Evolutionary conservation across 2,329 filamentous ascomycete species (phyloP).

Genomic region (Colletotrichum sp.): DNA sequence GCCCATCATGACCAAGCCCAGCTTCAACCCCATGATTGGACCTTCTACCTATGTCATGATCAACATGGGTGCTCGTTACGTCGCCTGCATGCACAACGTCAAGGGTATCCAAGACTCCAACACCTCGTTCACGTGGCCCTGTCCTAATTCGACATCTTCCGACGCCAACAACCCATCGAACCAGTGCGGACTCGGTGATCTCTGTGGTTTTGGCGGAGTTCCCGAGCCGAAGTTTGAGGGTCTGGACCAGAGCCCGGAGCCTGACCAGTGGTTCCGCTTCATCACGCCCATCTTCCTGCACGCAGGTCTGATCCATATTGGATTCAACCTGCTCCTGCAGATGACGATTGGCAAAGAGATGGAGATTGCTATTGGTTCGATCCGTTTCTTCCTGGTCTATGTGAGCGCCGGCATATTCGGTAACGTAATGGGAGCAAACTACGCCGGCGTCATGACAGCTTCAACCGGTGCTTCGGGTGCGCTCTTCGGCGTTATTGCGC

Average conservation of each 20-base stretch:
- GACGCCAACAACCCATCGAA: slow-evolving; percentile 51
- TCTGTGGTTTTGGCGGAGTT: slow-evolving; percentile 85
- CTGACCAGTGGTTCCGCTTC: slow-evolving; percentile 97
- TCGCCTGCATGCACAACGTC: slow-evolving; percentile 92
- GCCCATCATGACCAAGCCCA: slow-evolving; percentile 78
- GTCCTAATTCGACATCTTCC: slow-evolving; percentile 76
- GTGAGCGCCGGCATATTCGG: slow-evolving; percentile 92
- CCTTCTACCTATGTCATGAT: slow-evolving; percentile 90
- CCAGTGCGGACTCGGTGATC: slow-evolving; percentile 75
- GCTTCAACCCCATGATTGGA: slow-evolving; percentile 97
- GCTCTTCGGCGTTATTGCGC: slow-evolving; percentile 89
- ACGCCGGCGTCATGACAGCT: slow-evolving; percentile 78
- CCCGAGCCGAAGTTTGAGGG: slow-evolving; percentile 68
- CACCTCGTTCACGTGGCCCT: slow-evolving; percentile 68
- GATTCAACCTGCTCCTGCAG: slow-evolving; percentile 93
- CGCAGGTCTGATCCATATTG: slow-evolving; percentile 91
- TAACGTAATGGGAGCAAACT: slow-evolving; percentile 94
- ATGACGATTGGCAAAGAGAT: slow-evolving; percentile 90
- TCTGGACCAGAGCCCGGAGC: slow-evolving; percentile 59
- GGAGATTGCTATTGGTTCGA: slow-evolving; percentile 85
- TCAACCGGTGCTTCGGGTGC: slow-evolving; percentile 90
- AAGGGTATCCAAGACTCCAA: slow-evolving; percentile 63
- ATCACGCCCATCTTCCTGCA: slow-evolving; percentile 96
- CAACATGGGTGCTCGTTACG: slow-evolving; percentile 94
- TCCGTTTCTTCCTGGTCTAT: slow-evolving; percentile 91